phyloP scores from a whole-genome alignment of 257 asterid species.

The Solanum lycopersicoides region DNA sequence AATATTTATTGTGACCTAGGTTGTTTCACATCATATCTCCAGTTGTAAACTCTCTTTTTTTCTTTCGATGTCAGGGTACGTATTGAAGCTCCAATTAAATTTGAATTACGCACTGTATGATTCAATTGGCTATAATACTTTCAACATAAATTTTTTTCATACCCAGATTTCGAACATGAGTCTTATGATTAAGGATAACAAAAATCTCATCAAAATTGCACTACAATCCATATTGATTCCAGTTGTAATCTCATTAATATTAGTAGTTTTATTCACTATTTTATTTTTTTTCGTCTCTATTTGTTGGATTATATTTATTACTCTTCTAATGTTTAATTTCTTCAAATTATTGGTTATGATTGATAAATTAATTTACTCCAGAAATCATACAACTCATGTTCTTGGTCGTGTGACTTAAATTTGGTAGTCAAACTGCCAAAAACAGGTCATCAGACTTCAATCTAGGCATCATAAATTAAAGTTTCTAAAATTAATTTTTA shows the following conservation, averaged over 20 bases:
- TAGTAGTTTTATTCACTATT: background rate
- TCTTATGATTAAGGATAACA: background rate
- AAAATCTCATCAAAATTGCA: background rate
- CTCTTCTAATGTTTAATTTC: background rate
- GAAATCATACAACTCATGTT: background rate
- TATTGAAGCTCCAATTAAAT: no score
- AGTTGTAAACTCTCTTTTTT: background rate
- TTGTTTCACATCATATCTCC: background rate
- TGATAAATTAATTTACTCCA: background rate
- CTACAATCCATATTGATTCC: background rate
- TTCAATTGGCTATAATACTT: background rate
- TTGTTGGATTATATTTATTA: background rate
- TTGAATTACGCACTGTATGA: background rate
- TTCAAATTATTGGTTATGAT: background rate
- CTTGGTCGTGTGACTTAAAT: background rate
- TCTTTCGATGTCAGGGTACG: no score
- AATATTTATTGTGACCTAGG: background rate
- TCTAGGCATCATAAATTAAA: background rate
- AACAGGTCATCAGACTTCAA: background rate
- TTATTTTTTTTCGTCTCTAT: background rate
- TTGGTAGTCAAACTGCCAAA: background rate
- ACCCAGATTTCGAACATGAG: background rate
- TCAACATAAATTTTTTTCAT: background rate
- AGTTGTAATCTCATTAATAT: background rate
- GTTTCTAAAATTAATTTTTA: background rate